Conservation (phyloP, 2,329 filamentous ascomycete genomes). For the Nothophoma quercina region DNA sequence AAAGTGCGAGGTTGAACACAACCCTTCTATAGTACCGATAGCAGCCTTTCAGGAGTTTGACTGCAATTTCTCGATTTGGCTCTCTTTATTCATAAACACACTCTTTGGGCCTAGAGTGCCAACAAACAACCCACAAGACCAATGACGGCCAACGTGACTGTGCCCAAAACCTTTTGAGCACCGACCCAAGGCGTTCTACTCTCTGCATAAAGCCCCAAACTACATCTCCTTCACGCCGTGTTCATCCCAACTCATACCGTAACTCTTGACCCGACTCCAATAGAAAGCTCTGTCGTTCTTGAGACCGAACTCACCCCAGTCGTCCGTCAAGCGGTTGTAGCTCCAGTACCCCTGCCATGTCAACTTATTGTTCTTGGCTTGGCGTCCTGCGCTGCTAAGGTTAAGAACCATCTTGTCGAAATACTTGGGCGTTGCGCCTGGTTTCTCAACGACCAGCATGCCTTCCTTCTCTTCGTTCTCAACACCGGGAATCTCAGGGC, state of each 20-base stretch:
- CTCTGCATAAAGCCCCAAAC: background rate
- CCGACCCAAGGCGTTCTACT: too few relatives aligned
- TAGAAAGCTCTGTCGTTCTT: constrained; percentile 69
- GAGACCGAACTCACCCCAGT: constrained; percentile 82
- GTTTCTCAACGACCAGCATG: constrained; percentile 79
- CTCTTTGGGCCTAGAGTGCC: too few relatives aligned
- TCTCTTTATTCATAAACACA: too few relatives aligned
- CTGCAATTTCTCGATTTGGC: too few relatives aligned
- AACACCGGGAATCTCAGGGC: constrained; percentile 47
- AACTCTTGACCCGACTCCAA: constrained; percentile 69
- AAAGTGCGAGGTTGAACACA: too few relatives aligned
- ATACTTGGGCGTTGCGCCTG: constrained; percentile 81
- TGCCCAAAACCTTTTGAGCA: too few relatives aligned
- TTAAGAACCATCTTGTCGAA: constrained; percentile 82
- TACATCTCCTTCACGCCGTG: constrained; percentile 20
- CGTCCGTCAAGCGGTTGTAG: constrained; percentile 87
- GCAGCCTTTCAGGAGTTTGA: too few relatives aligned
- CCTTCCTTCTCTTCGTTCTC: constrained; percentile 41
- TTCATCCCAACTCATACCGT: constrained; percentile 53
- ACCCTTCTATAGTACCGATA: too few relatives aligned
- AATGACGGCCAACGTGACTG: too few relatives aligned
- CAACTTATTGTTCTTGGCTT: constrained; percentile 82
- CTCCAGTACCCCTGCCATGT: constrained; percentile 90
- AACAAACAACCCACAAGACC: too few relatives aligned
- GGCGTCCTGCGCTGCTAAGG: constrained; percentile 67